These are phyloP conservation scores for Tuctoria greenei DNA, from an alignment of 176 grass and related monocot genomes.

Conservation along the genomic window DNA sequence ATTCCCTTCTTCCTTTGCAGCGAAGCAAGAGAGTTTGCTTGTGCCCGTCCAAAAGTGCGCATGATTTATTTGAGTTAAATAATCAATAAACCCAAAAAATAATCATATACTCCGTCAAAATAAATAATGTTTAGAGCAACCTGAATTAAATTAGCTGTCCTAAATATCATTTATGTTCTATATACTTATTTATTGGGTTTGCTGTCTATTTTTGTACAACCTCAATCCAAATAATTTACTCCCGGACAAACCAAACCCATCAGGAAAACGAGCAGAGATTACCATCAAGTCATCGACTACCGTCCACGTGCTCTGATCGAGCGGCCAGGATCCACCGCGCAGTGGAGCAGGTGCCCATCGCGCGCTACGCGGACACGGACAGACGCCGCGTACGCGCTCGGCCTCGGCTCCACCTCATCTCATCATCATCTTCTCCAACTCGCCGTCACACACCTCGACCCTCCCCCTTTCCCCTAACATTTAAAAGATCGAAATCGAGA, in stretches of 20 bases:
- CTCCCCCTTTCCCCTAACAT: background rate
- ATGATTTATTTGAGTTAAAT: too few relatives aligned
- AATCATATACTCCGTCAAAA: too few relatives aligned
- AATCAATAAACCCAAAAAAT: too few relatives aligned
- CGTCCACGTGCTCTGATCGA: background rate
- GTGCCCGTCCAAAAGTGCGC: too few relatives aligned
- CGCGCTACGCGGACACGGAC: constrained; percentile 25
- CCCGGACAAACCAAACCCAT: background rate
- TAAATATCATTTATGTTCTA: too few relatives aligned
- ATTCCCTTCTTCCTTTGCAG: too few relatives aligned
- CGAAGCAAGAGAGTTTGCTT: too few relatives aligned
- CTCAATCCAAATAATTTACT: too few relatives aligned
- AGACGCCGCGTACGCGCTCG: constrained; percentile 15
- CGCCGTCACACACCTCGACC: background rate
- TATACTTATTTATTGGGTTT: too few relatives aligned
- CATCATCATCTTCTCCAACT: constrained; percentile 17
- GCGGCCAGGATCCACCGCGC: background rate
- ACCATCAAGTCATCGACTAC: background rate
- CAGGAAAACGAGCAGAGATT: background rate
- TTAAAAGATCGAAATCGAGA: background rate
- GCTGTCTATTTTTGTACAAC: too few relatives aligned
- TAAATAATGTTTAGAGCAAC: too few relatives aligned
- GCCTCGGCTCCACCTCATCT: constrained; percentile 16
- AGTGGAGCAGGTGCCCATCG: constrained; percentile 28
- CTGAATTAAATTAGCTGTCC: too few relatives aligned